phyloP scores from a whole-genome alignment of 495 filamentous ascomycete genomes.

The Daldinia bambusicola region DNA sequence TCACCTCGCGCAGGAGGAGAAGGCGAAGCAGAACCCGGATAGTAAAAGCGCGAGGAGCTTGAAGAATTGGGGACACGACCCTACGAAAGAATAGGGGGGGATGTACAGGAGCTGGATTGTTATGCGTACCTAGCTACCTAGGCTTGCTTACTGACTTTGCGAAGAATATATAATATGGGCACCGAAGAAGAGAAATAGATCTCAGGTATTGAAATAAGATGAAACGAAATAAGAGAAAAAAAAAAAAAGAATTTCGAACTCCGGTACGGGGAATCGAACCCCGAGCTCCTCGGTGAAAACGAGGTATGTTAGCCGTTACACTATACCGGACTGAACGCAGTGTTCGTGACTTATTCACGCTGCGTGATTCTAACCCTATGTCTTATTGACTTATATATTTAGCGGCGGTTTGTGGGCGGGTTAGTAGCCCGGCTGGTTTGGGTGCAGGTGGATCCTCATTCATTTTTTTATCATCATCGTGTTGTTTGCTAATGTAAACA shows the following conservation, averaged over 20 bases:
- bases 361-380: background rate
- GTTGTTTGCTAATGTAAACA: background rate
- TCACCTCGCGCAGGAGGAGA: slow-evolving; percentile 72
- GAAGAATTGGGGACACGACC: slow-evolving; percentile 78
- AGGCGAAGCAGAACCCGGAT: slow-evolving; percentile 52
- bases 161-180: too few species aligned
- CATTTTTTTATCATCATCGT: background rate
- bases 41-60: slow-evolving; percentile 68
- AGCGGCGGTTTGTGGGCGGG: background rate
- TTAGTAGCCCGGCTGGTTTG: too few species aligned
- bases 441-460: background rate
- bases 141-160: too few species aligned
- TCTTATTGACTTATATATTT: background rate
- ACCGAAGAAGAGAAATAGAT: background rate
- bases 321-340: slow-evolving; percentile 51
- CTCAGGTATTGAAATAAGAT: too few species aligned
- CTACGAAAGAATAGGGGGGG: slow-evolving; percentile 55
- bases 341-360: background rate
- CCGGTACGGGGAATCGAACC: slow-evolving; percentile 64
- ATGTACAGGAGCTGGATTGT: too few species aligned
- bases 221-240: background rate
- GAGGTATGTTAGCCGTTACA: slow-evolving; percentile 62
- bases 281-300: slow-evolving; percentile 63
- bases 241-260: slow-evolving; percentile 30
- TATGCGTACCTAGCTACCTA: background rate